These are phyloP conservation scores for Yamadazyma aaseri DNA, from an alignment of 1,139 yeast species.

Conservation along the genomic window DNA sequence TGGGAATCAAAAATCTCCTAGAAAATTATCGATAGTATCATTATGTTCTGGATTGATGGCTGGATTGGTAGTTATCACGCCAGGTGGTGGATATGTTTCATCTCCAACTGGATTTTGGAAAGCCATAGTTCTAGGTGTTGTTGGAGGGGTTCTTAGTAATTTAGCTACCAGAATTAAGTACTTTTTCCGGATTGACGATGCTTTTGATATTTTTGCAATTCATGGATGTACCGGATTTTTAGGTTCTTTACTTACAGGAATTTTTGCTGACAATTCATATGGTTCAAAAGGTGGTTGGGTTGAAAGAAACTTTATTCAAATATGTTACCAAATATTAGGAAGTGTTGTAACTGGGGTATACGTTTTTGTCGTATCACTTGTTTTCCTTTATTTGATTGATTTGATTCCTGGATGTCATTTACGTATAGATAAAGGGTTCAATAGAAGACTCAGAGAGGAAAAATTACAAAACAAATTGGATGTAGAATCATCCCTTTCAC, in stretches of 20 bases:
- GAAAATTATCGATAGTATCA: constrained; percentile 41
- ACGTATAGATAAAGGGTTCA: constrained; percentile 43
- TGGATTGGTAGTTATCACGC: constrained; percentile 46
- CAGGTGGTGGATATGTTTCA: constrained; percentile 46
- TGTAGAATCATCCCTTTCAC: constrained; percentile 20
- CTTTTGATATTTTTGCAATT: constrained; percentile 46
- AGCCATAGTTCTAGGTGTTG: constrained; percentile 37
- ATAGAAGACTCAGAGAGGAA: constrained; percentile 29
- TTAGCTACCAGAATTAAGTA: constrained; percentile 43
- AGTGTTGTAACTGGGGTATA: constrained; percentile 41
- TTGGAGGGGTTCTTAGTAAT: constrained; percentile 39
- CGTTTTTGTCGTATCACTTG: constrained; percentile 33
- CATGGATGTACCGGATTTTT: constrained; percentile 47
- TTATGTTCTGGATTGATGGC: constrained; percentile 44
- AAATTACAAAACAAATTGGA: constrained; percentile 14
- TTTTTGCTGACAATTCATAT: constrained; percentile 36
- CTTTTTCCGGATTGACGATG: constrained; percentile 41
- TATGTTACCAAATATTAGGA: constrained; percentile 50
- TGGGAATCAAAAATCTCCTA: constrained; percentile 4
- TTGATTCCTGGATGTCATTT: constrained; percentile 47
- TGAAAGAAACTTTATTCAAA: constrained; percentile 45
- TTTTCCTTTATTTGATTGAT: constrained; percentile 43
- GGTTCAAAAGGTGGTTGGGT: constrained; percentile 49
- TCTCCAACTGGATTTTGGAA: constrained; percentile 43
- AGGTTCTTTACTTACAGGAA: constrained; percentile 44